phyloP scores from a whole-genome alignment of 129 eudicot genomes.

The carrot (Daucus carota) region DH1_v3.0 NC_030381.2:38971001-38971500 shows the following conservation, averaged over 20 bases:
- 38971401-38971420: background rate
- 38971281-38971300: too few species aligned
- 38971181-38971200: background rate
- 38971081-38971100: too few species aligned
- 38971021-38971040: too few species aligned
- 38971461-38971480: constrained; percentile 6
- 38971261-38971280: background rate
- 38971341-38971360: background rate
- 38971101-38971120: too few species aligned
- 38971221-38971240: background rate
- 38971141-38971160: too few species aligned
- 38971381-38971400: background rate
- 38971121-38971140: too few species aligned
- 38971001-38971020: too few species aligned
- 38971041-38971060: too few species aligned
- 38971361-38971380: background rate
- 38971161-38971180: background rate
- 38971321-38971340: too few species aligned
- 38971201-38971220: background rate
- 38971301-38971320: too few species aligned
- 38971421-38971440: constrained; percentile 17
- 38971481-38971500: constrained; percentile 37
- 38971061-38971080: too few species aligned
- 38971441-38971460: background rate
- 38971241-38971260: background rate